A percentile compares a stretch with the other conserved stretches of the same genome.
phyloP scores from a whole-genome alignment of 495 filamentous ascomycete species.

The Penicillium roqueforti region DNA sequence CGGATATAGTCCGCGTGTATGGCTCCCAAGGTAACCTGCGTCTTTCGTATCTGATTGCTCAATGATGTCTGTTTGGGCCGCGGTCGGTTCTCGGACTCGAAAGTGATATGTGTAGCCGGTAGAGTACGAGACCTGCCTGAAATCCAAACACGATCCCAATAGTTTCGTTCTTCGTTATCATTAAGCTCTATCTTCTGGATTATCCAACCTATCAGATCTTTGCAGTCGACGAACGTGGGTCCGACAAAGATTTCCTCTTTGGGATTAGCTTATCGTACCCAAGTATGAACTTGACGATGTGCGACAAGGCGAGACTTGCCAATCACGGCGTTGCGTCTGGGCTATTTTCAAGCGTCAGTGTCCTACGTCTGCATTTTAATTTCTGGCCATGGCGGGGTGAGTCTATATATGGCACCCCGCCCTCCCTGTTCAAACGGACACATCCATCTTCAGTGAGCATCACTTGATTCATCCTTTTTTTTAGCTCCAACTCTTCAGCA shows the following conservation, averaged over 20 bases:
- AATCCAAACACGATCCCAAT: neutral
- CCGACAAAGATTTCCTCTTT: conserved; percentile 32
- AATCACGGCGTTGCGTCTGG: conserved; percentile 2
- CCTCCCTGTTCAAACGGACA: neutral
- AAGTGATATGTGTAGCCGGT: neutral
- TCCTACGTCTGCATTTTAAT: neutral
- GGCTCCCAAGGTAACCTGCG: neutral
- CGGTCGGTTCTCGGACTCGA: neutral
- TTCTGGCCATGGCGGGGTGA: neutral
- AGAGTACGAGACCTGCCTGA: neutral
- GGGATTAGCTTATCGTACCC: conserved; percentile 16
- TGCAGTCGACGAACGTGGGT: conserved; percentile 14
- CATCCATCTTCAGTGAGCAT: neutral
- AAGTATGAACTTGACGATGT: conserved; percentile 5
- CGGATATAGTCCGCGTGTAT: neutral
- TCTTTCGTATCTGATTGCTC: neutral
- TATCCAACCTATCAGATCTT: neutral
- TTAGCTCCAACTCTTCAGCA: neutral
- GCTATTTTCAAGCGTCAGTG: neutral
- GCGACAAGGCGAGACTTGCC: conserved; percentile 1
- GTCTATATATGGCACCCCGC: neutral
- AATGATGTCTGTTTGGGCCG: neutral
- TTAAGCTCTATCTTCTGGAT: neutral
- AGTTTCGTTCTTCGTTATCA: conserved; percentile 1
- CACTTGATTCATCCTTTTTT: neutral